Evolutionary conservation across 179 eudicot genomes (phyloP).

Genomic region (Gypsophila paniculata): DNA sequence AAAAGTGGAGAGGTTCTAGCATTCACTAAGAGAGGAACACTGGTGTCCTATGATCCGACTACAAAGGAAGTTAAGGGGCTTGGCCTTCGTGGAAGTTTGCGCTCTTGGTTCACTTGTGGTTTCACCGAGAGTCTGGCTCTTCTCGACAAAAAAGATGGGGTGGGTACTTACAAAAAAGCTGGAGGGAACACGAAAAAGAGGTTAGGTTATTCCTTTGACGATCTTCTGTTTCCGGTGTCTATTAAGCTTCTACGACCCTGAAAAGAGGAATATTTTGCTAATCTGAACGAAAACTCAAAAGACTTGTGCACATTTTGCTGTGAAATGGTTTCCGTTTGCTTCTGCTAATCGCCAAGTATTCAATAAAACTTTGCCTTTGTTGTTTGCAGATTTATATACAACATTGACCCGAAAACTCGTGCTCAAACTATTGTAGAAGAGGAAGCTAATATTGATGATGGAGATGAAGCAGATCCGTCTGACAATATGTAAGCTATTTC

Average conservation of each 20-base stretch:
- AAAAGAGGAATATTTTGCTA: too few species aligned
- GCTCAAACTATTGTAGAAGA: slow-evolving; percentile 8
- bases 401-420: neutral
- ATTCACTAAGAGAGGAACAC: slow-evolving; percentile 16
- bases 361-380: neutral
- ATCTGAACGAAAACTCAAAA: too few species aligned
- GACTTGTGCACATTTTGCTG: neutral
- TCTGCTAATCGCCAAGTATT: neutral
- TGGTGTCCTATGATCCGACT: slow-evolving; percentile 22
- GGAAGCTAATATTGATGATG: slow-evolving; percentile 8
- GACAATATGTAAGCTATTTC: slow-evolving; percentile 5
- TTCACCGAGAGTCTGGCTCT: slow-evolving; percentile 22
- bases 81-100: slow-evolving; percentile 19
- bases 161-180: slow-evolving; percentile 10
- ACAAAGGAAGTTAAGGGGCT: neutral
- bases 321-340: neutral
- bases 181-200: slow-evolving; percentile 13
- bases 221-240: neutral
- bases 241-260: too few species aligned
- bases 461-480: neutral
- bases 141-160: slow-evolving; percentile 19
- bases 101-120: slow-evolving; percentile 15
- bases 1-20: slow-evolving; percentile 20
- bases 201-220: neutral
- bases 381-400: slow-evolving; percentile 8